These are phyloP conservation scores for Yamadazyma membranifaciens DNA, from an alignment of 1,139 yeast species.

Conservation along the genomic window DNA sequence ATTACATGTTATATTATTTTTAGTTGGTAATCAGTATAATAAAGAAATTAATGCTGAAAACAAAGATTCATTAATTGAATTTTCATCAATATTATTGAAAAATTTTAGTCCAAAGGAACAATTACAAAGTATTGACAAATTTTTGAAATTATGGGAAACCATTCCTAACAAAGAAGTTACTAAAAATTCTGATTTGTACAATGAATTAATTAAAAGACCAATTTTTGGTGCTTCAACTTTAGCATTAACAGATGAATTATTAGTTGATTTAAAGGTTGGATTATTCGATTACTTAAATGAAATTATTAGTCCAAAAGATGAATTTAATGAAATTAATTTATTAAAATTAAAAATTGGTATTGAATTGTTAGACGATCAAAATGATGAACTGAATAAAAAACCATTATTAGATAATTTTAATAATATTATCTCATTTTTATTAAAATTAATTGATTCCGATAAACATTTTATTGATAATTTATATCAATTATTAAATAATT, in stretches of 20 bases:
- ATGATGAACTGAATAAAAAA: slow-evolving; percentile 25
- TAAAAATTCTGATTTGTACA: slow-evolving; percentile 35
- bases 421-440: slow-evolving; percentile 35
- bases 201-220: slow-evolving; percentile 49
- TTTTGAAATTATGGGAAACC: slow-evolving; percentile 52
- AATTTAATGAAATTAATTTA: slow-evolving; percentile 33
- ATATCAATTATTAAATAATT: slow-evolving; percentile 53
- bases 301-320: slow-evolving; percentile 29
- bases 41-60: slow-evolving; percentile 52
- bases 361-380: slow-evolving; percentile 47
- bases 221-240: slow-evolving; percentile 63
- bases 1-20: slow-evolving; percentile 68
- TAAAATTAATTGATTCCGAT: slow-evolving; percentile 34
- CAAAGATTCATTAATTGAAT: slow-evolving; percentile 71
- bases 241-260: slow-evolving; percentile 49
- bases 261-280: slow-evolving; percentile 41
- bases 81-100: slow-evolving; percentile 65
- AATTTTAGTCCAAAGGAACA: slow-evolving; percentile 70
- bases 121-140: slow-evolving; percentile 56
- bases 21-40: slow-evolving; percentile 78
- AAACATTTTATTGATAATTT: slow-evolving; percentile 20
- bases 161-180: slow-evolving; percentile 45
- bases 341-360: slow-evolving; percentile 63
- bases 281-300: slow-evolving; percentile 22
- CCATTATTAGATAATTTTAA: slow-evolving; percentile 44